A percentile compares a stretch with the other conserved stretches of the same genome.
These are phyloP conservation scores for Penicillium sp. DNA, from an alignment of 2,329 filamentous ascomycete genomes.

Conservation along the genomic window DNA sequence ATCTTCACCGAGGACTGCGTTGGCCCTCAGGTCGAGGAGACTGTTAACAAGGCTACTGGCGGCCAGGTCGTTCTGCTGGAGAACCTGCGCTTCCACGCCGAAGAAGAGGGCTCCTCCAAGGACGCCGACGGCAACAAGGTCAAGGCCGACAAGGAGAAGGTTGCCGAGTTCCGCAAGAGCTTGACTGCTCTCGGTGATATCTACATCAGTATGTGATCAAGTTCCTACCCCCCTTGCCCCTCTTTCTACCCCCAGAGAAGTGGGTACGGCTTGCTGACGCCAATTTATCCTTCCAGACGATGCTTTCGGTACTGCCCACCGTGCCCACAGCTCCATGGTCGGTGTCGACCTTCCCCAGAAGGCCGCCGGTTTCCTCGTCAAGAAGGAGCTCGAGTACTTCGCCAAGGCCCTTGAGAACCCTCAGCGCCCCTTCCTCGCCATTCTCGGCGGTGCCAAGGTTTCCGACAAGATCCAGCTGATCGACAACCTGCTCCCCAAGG, in stretches of 20 bases:
- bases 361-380: constrained; percentile 96
- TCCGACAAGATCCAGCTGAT: constrained; percentile 99
- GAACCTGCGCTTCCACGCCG: constrained; percentile 96
- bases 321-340: constrained; percentile 99
- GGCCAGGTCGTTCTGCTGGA: constrained; percentile 87
- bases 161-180: constrained; percentile 89
- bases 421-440: constrained; percentile 93
- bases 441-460: constrained; percentile 96
- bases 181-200: constrained; percentile 91
- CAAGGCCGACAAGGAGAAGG: constrained; percentile 91
- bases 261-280: not conserved
- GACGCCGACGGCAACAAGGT: constrained; percentile 92
- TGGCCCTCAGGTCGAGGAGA: constrained; percentile 80
- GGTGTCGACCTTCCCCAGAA: constrained; percentile 93
- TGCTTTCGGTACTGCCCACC: constrained; percentile 96
- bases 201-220: constrained; percentile 71
- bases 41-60: constrained; percentile 72
- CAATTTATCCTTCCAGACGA: constrained; percentile 58
- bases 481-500: constrained; percentile 97
- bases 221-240: too few species aligned
- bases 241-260: not conserved
- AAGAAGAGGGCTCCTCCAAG: constrained; percentile 96
- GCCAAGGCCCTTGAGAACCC: constrained; percentile 91
- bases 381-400: constrained; percentile 99
- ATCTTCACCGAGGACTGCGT: constrained; percentile 88